A percentile compares a stretch with the other conserved stretches of the same genome.
Evolutionary conservation across 73 alveolate species (phyloP).

Genomic region (Paramecium octaurelia): DNA sequence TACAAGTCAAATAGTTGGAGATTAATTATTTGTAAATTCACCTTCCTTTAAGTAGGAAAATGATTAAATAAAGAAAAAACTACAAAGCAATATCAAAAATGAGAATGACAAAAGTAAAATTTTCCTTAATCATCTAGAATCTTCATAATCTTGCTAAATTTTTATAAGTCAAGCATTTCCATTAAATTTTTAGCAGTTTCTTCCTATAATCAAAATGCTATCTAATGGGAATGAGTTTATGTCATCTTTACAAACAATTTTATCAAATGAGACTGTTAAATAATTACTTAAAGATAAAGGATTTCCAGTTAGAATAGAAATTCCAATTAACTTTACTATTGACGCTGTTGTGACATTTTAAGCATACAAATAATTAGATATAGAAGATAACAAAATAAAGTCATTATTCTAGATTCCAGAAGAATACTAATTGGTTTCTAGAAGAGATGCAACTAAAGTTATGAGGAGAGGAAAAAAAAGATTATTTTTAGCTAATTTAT

Average conservation of each 20-base stretch:
- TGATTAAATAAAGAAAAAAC: slow-evolving; percentile 39
- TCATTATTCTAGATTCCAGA: slow-evolving; percentile 67
- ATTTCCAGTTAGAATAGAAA: slow-evolving; percentile 81
- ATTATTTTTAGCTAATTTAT: slow-evolving; percentile 52
- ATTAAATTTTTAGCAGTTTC: slow-evolving; percentile 63
- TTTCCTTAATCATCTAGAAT: background rate
- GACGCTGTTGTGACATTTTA: slow-evolving; percentile 78
- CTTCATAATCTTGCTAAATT: slow-evolving; percentile 30
- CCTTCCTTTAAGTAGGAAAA: background rate
- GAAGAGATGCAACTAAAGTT: slow-evolving; percentile 83
- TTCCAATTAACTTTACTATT: slow-evolving; percentile 77
- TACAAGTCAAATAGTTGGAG: background rate
- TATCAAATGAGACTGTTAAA: slow-evolving; percentile 63
- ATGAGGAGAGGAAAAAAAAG: slow-evolving; percentile 63
- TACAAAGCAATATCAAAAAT: slow-evolving; percentile 51
- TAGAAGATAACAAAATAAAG: background rate
- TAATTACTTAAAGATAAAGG: slow-evolving; percentile 72
- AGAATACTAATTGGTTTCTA: slow-evolving; percentile 43
- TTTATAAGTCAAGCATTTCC: slow-evolving; percentile 82
- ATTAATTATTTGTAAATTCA: slow-evolving; percentile 13
- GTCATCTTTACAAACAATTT: slow-evolving; percentile 64
- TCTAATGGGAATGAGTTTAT: slow-evolving; percentile 67
- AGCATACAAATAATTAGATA: slow-evolving; percentile 51
- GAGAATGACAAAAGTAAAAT: background rate
- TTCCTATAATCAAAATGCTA: slow-evolving; percentile 74